A percentile compares a stretch with the other conserved stretches of the same genome.
Conservation (phyloP, 2,329 filamentous ascomycete genomes). For the Bipolaris bicolor region DNA sequence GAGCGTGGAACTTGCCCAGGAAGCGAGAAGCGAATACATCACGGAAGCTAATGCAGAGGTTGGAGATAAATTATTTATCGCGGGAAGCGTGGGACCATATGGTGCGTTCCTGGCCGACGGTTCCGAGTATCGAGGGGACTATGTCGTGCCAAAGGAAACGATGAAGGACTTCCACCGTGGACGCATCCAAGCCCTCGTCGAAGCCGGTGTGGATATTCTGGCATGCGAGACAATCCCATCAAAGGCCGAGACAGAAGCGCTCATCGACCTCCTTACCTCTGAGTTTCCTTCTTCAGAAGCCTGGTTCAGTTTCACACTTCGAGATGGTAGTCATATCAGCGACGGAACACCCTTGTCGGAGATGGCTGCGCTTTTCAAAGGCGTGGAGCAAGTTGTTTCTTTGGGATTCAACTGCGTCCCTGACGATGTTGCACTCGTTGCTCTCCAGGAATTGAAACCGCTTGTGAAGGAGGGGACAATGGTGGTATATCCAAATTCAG, state of each 20-base stretch:
- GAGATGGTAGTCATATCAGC: constrained; percentile 45
- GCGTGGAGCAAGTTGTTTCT: constrained; percentile 45
- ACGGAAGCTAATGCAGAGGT: constrained; percentile 5
- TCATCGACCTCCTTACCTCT: constrained; percentile 47
- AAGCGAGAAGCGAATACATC: constrained; percentile 46
- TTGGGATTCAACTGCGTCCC: constrained; percentile 56
- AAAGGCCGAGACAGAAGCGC: constrained; percentile 47
- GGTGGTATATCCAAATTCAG: constrained; percentile 55
- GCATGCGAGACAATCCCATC: constrained; percentile 56
- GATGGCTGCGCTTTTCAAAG: constrained; percentile 41
- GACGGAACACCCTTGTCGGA: constrained; percentile 51
- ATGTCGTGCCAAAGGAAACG: constrained; percentile 37
- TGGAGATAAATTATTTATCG: constrained; percentile 42
- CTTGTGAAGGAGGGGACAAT: constrained; percentile 43
- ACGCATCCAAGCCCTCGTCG: constrained; percentile 51
- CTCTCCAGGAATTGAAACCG: constrained; percentile 40
- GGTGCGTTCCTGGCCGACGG: constrained; percentile 57
- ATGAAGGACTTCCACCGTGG: constrained; percentile 54
- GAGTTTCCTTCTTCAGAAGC: constrained; percentile 49
- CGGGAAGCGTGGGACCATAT: constrained; percentile 57
- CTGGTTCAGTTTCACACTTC: constrained; percentile 53
- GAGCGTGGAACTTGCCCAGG: constrained; percentile 51
- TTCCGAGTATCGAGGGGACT: constrained; percentile 55
- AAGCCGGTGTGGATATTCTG: constrained; percentile 52
- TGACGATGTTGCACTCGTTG: constrained; percentile 41